These are phyloP conservation scores for Citrullus amarus DNA, from an alignment of 306 rosid species.

Conservation along the genomic window DNA sequence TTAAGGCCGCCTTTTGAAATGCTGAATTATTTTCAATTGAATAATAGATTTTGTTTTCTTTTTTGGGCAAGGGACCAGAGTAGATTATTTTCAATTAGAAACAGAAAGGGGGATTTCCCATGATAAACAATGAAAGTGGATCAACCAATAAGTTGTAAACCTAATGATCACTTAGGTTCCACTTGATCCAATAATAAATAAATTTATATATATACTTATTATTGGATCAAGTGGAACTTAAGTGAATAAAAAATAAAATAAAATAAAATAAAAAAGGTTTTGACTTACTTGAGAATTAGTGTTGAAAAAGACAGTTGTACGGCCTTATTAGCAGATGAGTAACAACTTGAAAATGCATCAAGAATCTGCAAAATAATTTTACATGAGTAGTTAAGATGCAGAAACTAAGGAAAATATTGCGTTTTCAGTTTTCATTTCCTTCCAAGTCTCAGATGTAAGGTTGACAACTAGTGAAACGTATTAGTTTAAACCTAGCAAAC, in stretches of 20 bases:
- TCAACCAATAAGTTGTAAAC: not conserved
- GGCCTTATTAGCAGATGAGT: constrained; percentile 68
- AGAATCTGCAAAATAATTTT: constrained; percentile 55
- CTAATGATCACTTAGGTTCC: not conserved
- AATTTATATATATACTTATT: no score
- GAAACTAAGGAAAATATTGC: not conserved
- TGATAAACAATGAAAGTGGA: not conserved
- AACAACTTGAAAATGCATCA: constrained; percentile 72
- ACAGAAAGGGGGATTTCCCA: not conserved
- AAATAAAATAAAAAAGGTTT: not conserved
- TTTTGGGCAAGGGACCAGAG: not conserved
- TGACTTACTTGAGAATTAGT: constrained; percentile 77
- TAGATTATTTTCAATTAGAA: not conserved
- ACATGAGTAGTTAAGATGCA: not conserved
- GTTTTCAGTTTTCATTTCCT: not conserved
- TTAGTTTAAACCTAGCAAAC: not conserved
- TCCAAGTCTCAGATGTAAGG: not conserved
- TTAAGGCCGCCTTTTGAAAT: no score
- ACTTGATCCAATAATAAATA: not conserved
- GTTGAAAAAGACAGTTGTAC: constrained; percentile 73
- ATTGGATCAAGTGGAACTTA: no score
- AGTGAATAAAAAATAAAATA: no score
- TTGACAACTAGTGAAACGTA: not conserved
- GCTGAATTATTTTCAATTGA: not conserved
- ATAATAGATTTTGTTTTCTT: not conserved